Conservation (phyloP, 148 eudicot species). For the Euryodendron excelsum region DNA sequence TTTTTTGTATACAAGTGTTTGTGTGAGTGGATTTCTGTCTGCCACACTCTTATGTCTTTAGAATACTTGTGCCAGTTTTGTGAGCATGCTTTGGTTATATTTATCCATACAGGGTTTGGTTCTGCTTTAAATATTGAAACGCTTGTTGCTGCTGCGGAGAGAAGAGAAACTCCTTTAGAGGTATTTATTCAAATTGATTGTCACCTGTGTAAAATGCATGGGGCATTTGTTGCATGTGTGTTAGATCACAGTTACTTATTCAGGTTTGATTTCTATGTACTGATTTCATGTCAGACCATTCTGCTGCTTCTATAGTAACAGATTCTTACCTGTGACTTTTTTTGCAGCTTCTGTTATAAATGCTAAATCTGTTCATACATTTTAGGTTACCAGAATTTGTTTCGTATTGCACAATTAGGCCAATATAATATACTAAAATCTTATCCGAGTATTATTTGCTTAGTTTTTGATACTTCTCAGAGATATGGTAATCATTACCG, state of each 20-base stretch:
- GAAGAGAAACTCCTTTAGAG: slow-evolving; percentile 88
- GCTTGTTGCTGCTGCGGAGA: slow-evolving; percentile 96
- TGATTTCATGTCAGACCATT: not conserved
- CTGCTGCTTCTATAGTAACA: not conserved
- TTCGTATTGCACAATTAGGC: not conserved
- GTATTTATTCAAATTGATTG: slow-evolving; percentile 27
- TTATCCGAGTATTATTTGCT: not conserved
- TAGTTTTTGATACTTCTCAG: not conserved
- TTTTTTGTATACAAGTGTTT: not conserved
- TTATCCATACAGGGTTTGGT: slow-evolving; percentile 70
- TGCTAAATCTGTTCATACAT: not conserved
- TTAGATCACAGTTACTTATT: slow-evolving; percentile 4
- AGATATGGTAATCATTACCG: not conserved
- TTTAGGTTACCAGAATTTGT: not conserved
- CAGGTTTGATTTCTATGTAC: not conserved
- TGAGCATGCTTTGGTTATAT: not conserved
- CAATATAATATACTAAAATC: not conserved
- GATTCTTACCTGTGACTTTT: not conserved
- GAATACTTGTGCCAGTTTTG: not conserved
- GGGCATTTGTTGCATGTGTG: not conserved
- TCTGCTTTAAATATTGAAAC: slow-evolving; percentile 93
- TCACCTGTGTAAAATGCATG: not conserved
- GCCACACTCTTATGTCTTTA: not conserved
- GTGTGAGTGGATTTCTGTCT: not conserved
- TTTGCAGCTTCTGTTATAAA: not conserved